These are phyloP conservation scores for Ploettnerulaceae sp. DNA, from an alignment of 2,329 filamentous ascomycete species.

Conservation along the genomic window DNA sequence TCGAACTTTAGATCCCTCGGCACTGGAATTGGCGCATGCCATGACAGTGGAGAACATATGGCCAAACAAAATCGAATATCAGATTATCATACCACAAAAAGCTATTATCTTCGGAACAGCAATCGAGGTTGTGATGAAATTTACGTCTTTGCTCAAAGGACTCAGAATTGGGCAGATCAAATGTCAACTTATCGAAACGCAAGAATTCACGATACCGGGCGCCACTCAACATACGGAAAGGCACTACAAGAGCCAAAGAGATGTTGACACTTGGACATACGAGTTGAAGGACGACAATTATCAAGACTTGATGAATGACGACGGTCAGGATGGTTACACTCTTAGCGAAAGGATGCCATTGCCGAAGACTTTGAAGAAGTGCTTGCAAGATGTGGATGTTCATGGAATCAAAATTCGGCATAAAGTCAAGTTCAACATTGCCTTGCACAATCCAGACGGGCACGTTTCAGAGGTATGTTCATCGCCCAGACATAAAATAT, in stretches of 20 bases:
- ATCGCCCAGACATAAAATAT: background rate
- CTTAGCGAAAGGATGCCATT: conserved; percentile 61
- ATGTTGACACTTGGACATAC: conserved; percentile 57
- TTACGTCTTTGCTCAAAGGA: conserved; percentile 85
- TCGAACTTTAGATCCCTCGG: conserved; percentile 69
- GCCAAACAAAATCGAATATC: conserved; percentile 97
- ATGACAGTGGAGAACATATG: conserved; percentile 97
- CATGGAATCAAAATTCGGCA: conserved; percentile 89
- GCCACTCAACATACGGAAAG: conserved; percentile 43
- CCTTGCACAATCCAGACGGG: conserved; percentile 89
- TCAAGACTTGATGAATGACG: conserved; percentile 64
- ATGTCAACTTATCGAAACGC: conserved; percentile 73
- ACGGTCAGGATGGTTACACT: conserved; percentile 60
- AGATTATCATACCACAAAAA: conserved; percentile 87
- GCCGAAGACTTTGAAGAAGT: conserved; percentile 75
- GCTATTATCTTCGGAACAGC: conserved; percentile 90
- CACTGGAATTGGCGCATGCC: conserved; percentile 74
- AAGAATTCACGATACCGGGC: conserved; percentile 57
- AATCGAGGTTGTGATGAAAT: conserved; percentile 77
- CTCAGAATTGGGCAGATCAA: conserved; percentile 79
- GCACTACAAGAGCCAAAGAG: conserved; percentile 59
- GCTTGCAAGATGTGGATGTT: conserved; percentile 84
- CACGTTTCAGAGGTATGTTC: conserved; percentile 76
- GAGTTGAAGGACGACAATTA: conserved; percentile 56
- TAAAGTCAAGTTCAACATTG: conserved; percentile 86